Conservation (phyloP, 805 yeast species). For the Myxozyma mucilagina region DNA sequence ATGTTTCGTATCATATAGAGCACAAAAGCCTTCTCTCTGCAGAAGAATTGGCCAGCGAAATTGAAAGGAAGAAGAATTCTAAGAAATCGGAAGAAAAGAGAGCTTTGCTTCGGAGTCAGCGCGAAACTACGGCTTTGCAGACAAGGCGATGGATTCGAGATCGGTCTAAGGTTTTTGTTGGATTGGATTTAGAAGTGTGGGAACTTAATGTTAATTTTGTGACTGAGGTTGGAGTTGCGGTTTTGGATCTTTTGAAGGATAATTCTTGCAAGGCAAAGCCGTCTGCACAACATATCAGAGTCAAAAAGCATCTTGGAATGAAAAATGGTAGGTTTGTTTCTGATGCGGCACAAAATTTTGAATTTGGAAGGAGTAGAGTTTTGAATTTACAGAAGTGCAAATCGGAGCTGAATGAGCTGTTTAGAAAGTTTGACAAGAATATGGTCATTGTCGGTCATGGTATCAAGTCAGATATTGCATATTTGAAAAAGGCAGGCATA, state of each 20-base stretch:
- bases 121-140: not conserved
- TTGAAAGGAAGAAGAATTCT: not conserved
- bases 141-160: not conserved
- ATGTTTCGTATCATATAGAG: not conserved
- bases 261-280: not conserved
- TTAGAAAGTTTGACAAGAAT: not conserved
- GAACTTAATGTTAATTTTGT: conserved; percentile 5
- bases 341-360: conserved; percentile 18
- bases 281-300: conserved; percentile 6
- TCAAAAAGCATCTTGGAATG: conserved; percentile 9
- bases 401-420: not conserved
- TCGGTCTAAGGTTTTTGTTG: conserved; percentile 10
- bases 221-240: conserved; percentile 22
- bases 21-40: not conserved
- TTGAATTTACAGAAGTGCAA: not conserved
- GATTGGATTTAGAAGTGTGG: conserved; percentile 20
- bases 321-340: conserved; percentile 18
- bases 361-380: conserved; percentile 15
- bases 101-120: not conserved
- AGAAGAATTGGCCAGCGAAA: not conserved
- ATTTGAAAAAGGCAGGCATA: conserved; percentile 2
- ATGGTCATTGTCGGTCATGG: conserved; percentile 26
- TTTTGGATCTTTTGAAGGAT: not conserved
- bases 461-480: conserved; percentile 12
- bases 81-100: conserved; percentile 1